Evolutionary conservation across 352 stramenopile genomes (phyloP), one percentile per base, ranked within the genome.

Genomic region (Phytopythium cucurbitacearum): DNA sequence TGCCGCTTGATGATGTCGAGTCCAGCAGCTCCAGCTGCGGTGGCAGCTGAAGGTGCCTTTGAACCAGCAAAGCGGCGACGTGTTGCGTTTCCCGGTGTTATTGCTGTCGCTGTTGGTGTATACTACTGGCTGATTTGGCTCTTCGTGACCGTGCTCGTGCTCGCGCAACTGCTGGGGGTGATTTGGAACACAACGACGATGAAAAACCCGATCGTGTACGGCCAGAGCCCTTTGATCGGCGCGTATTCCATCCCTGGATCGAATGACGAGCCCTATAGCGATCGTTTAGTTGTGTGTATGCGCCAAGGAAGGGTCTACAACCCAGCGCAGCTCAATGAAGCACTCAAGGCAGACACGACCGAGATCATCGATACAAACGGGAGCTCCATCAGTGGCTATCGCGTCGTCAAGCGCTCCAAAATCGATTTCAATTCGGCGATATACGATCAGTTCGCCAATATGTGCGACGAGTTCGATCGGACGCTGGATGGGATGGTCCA

Each of bases 191-290:
- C n/a, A 5, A 45, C 48, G 10, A 36, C 40, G 3, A 45, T 6
- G 5, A 3, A 1, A 10, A 10, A 34, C 5, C 10, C 13, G 3
- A 38, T 43, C 32, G 3, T 37, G 7, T 56, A 53, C n/a, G 58
- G 58, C 5, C 48, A 36, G 4, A 40, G 7, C 7, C 53, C 53
- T 2, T 7, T 36, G 0, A n/a, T 55, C 4, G 47, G 46, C 2
- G 0, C 6, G 3, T 51, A 48, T 16, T n/a, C 15, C 0, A 61
- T 61, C 35, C 13, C 38, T 0, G 53, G 59, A 8, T 15, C 21
- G 0, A 61, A 65, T 39, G 59, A 65, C 16, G 53, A 60, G 43
- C 52, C 59, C 11, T 65, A 56, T 35, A 47, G 52, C 6, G 59
- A 65, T 28, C 53, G 59, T 3, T 43, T 12, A 5, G 36, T 61